Evolutionary conservation across 257 asterid genomes (phyloP).

Genomic region (Solanum dulcamara): DNA sequence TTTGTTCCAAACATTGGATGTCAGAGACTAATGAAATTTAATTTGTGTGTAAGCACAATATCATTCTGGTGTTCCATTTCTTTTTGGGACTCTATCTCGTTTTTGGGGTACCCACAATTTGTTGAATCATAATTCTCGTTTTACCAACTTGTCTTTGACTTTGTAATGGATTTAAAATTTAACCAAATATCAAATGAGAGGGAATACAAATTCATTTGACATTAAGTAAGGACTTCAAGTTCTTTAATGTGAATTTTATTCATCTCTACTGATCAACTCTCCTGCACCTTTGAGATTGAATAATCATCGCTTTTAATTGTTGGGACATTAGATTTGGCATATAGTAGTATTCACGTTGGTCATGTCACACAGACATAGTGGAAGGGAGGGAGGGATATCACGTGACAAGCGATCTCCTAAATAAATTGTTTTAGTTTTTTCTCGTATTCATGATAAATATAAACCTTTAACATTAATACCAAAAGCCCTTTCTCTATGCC

Average conservation of each 20-base stretch:
- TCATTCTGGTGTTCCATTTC: neutral
- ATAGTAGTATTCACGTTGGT: neutral
- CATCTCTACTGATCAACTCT: neutral
- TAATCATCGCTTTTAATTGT: neutral
- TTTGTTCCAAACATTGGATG: neutral
- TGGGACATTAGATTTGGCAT: neutral
- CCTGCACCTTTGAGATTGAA: neutral
- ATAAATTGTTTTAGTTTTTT: neutral
- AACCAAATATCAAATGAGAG: neutral
- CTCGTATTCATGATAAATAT: neutral
- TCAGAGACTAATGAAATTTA: neutral
- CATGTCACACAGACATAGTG: neutral
- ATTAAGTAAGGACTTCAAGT: neutral
- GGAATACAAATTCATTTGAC: neutral
- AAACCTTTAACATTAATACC: neutral
- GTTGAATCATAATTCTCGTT: neutral
- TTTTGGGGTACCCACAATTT: neutral
- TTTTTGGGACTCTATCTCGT: neutral
- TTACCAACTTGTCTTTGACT: neutral
- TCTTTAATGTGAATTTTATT: neutral
- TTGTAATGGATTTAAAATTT: neutral
- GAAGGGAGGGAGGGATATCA: neutral
- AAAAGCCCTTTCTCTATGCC: neutral
- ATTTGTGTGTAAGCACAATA: neutral
- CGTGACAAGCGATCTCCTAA: neutral